A percentile compares a stretch with the other conserved stretches of the same genome.
phyloP scores from a whole-genome alignment of 1,284 basidiomycete genomes.

The Heterobasidion annosum region DNA sequence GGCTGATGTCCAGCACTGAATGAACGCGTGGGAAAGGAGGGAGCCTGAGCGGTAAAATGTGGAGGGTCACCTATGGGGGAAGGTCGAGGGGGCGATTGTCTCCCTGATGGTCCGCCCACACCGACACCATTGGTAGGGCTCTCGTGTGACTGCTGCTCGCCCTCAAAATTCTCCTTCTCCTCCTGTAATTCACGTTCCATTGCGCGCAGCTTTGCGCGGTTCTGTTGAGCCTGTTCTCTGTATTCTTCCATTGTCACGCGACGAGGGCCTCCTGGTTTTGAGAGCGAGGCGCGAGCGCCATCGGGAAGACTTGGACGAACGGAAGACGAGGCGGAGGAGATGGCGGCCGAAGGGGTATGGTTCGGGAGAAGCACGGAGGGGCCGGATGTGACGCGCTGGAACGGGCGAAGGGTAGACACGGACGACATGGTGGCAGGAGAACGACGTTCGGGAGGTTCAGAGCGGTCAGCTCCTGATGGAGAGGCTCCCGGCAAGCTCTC shows the following conservation, averaged over 20 bases:
- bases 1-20: slow-evolving; percentile 5
- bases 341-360: slow-evolving; percentile 16
- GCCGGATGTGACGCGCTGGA: slow-evolving; percentile 55
- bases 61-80: neutral
- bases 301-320: slow-evolving; percentile 17
- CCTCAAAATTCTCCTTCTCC: slow-evolving; percentile 27
- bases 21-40: slow-evolving; percentile 3
- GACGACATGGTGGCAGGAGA: slow-evolving; percentile 14
- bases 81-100: slow-evolving; percentile 10
- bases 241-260: slow-evolving; percentile 33
- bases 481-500: slow-evolving; percentile 41
- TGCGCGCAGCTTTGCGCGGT: slow-evolving; percentile 6
- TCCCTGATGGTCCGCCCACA: slow-evolving; percentile 8
- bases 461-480: slow-evolving; percentile 5
- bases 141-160: slow-evolving; percentile 4
- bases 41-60: slow-evolving; percentile 3
- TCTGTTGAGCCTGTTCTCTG: slow-evolving; percentile 18
- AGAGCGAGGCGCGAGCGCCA: slow-evolving; percentile 23
- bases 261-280: slow-evolving; percentile 27
- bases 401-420: slow-evolving; percentile 26
- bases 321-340: slow-evolving; percentile 12
- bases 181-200: slow-evolving; percentile 12
- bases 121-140: slow-evolving; percentile 4
- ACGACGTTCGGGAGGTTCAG: slow-evolving; percentile 15
- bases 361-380: slow-evolving; percentile 21